Conservation (phyloP, 805 yeast species). For the Candida palmyrensis region DNA sequence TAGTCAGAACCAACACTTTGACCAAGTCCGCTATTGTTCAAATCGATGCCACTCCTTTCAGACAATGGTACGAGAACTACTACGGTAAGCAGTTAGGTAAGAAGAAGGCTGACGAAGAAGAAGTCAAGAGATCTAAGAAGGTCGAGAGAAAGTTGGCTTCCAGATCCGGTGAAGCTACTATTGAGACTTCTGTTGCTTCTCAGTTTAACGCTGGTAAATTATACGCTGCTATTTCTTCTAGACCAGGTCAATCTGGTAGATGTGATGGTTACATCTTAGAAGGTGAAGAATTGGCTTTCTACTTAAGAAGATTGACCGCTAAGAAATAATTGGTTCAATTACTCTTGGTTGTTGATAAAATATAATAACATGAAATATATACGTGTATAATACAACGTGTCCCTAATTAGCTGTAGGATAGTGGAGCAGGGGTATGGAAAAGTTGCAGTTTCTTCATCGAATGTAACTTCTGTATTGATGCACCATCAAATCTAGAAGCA, state of each 20-base stretch:
- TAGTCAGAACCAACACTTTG: constrained; percentile 99
- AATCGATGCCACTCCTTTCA: constrained; percentile 99
- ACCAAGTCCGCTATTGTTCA: constrained; percentile 99
- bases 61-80: constrained; percentile 98
- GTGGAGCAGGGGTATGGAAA: too few species aligned
- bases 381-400: constrained; percentile 8
- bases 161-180: constrained; percentile 79
- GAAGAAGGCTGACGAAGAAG: constrained; percentile 67
- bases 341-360: constrained; percentile 4
- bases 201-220: constrained; percentile 99
- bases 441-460: too few species aligned
- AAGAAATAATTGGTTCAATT: constrained; percentile 66
- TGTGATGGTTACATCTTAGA: constrained; percentile 99
- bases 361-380: constrained; percentile 8
- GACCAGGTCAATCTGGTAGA: constrained; percentile 99
- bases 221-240: constrained; percentile 96
- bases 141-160: constrained; percentile 90
- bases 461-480: too few species aligned
- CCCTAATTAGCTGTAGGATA: constrained; percentile 1
- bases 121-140: constrained; percentile 64
- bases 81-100: constrained; percentile 93
- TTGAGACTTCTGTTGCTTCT: constrained; percentile 86
- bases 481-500: too few species aligned
- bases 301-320: constrained; percentile 99
- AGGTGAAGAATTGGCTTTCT: constrained; percentile 99